Percentiles rank a stretch among this genome's conserved stretches.
Conservation (phyloP, 2,329 filamentous ascomycete species). For the Alternaria triticina region DNA sequence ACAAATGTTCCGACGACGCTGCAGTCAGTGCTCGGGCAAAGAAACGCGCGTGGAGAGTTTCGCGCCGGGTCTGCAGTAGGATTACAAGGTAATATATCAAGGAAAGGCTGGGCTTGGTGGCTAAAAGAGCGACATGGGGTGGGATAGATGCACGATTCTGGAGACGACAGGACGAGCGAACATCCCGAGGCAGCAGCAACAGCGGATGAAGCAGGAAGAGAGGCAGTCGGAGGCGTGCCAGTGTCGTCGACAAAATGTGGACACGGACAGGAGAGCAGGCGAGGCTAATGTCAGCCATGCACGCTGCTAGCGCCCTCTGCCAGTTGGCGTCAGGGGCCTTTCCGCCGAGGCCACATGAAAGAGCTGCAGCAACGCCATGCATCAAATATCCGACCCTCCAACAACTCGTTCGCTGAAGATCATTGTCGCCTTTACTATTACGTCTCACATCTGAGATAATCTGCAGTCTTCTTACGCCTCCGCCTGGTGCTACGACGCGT, state of each 20-base stretch:
- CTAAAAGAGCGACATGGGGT: constrained; percentile 50
- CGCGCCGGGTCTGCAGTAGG: constrained; percentile 26
- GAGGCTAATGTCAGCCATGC: constrained; percentile 13
- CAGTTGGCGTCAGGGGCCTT: constrained; percentile 15
- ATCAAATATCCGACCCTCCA: not conserved
- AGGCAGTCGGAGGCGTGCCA: constrained; percentile 24
- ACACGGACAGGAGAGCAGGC: constrained; percentile 18
- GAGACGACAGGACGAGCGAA: constrained; percentile 36
- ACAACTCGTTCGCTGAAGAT: not conserved
- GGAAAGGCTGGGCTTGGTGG: constrained; percentile 37
- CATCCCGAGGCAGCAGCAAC: constrained; percentile 43
- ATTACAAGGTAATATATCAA: constrained; percentile 42
- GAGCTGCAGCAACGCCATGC: constrained; percentile 7
- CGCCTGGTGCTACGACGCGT: constrained; percentile 13
- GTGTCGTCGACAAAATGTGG: constrained; percentile 24
- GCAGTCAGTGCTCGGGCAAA: constrained; percentile 7
- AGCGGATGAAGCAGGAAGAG: constrained; percentile 23
- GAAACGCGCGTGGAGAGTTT: constrained; percentile 20
- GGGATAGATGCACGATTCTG: constrained; percentile 32
- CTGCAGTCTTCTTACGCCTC: not conserved
- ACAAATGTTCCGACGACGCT: constrained; percentile 10
- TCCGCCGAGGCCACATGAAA: constrained; percentile 10
- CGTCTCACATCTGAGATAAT: too few relatives aligned
- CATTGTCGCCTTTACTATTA: too few relatives aligned
- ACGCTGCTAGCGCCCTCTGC: constrained; percentile 3